Base-by-base conservation (phyloP, 2,329 filamentous ascomycete genomes). In the Trichophyton verrucosum region DNA sequence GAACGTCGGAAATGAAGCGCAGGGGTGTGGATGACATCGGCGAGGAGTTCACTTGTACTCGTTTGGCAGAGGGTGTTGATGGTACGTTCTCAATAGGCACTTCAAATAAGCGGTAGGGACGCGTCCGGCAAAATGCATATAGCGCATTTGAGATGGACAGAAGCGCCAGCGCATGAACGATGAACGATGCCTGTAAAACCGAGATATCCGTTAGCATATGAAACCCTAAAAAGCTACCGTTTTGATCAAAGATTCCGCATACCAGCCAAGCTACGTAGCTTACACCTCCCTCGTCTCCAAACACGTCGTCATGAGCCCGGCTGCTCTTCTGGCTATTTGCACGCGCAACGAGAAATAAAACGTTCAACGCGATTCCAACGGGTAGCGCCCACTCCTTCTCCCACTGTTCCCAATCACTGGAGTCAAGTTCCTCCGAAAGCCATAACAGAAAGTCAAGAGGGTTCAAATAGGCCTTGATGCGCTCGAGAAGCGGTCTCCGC, bases 81-180 rank as follows among this genome's bases (percentile, higher is more conserved):
- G 88, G 87, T 24, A 82, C 77, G 57, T 82, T 79, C 61, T 97
- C 90, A 64, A 97, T 87, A 42, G 86, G 84, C 64, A 85, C 86
- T 74, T 95, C 90, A 74, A 99, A 99, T 33, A 99, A 80, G 66
- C 94, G 86, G 76, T 99, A 99, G 68, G 89, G 85, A 63, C 91
- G 86, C 68, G 85, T 89, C 67, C 90, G 86, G 60, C 82, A 82
- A 72, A 96, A 87, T 30, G 91, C 89, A 73, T 91, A 92, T 69
- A 86, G 79, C 2, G 90, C 85, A 74, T 99, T 99, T 30, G 81
- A 70, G 44, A 82, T 70, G n/a, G 89, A 91, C 51, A 89, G 75
- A 24, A 79, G 65, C 1, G 83, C 80, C 22, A 96, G 79, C 0
- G 82, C 71, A 76, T 89, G 86, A n/a, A 91, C 84, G 6, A 91